Evolutionary conservation across 2,329 filamentous ascomycete genomes (phyloP).

Genomic region (Pyricularia grisea): DNA sequence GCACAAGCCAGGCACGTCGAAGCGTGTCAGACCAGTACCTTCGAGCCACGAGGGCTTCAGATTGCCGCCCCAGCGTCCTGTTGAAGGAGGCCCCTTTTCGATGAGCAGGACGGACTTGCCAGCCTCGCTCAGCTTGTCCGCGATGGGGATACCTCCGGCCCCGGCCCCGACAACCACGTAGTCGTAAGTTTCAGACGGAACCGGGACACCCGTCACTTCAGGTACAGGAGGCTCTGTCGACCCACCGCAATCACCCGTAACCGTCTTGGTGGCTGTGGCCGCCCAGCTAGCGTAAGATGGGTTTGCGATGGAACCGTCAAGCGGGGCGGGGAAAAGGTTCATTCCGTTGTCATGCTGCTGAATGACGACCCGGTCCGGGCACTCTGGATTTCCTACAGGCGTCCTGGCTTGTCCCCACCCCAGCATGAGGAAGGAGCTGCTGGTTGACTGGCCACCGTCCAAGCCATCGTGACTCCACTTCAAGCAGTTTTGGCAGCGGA

Average conservation of each 20-base stretch:
- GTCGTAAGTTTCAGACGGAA: constrained; percentile 32
- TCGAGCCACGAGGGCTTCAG: constrained; percentile 53
- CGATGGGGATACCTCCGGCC: constrained; percentile 50
- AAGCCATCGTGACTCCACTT: constrained; percentile 34
- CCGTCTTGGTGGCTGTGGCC: constrained; percentile 21
- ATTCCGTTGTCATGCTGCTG: constrained; percentile 23
- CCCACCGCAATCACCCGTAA: constrained; percentile 11
- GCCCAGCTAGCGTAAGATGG: constrained; percentile 21
- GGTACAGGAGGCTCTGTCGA: background rate
- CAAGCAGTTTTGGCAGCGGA: constrained; percentile 46
- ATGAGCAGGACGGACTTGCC: constrained; percentile 57
- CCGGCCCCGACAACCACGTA: constrained; percentile 58
- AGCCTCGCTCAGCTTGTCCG: constrained; percentile 53
- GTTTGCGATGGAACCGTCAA: constrained; percentile 18
- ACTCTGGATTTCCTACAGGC: constrained; percentile 21
- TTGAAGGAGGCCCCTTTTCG: constrained; percentile 51
- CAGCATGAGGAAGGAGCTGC: constrained; percentile 23
- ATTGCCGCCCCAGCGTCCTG: constrained; percentile 54
- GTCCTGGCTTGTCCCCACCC: constrained; percentile 40
- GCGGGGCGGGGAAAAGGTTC: constrained; percentile 18
- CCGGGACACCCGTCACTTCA: constrained; percentile 7
- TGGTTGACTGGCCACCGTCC: constrained; percentile 25
- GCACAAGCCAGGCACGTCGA: constrained; percentile 62
- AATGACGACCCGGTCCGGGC: constrained; percentile 18
- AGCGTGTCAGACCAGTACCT: constrained; percentile 54